Conservation (phyloP, 768 basidiomycete species). For the Tylopilus balloui region DNA sequence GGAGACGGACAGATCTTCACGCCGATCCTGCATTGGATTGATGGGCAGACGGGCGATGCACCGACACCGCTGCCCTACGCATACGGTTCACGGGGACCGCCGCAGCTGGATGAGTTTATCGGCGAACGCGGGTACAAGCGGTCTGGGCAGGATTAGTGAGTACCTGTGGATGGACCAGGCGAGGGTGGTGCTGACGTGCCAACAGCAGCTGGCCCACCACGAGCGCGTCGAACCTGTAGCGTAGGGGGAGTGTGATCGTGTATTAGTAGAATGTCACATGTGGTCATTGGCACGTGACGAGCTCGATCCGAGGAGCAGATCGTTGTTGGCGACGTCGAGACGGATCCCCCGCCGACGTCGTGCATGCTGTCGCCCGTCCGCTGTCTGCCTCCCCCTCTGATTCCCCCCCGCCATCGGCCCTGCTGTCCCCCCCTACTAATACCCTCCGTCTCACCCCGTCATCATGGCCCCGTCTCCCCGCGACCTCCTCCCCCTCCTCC, state of each 20-base stretch:
- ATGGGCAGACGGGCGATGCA: constrained; percentile 59
- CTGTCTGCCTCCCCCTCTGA: constrained; percentile 18
- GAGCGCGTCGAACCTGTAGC: constrained; percentile 25
- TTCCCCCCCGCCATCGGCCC: background rate
- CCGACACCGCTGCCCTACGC: constrained; percentile 78
- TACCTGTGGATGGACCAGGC: constrained; percentile 18
- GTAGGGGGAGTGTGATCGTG: too few relatives aligned
- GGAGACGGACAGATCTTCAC: constrained; percentile 74
- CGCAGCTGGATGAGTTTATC: constrained; percentile 74
- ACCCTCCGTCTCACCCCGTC: background rate
- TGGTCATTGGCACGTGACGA: constrained; percentile 22
- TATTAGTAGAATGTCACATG: constrained; percentile 8
- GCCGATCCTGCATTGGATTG: constrained; percentile 94
- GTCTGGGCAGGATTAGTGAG: constrained; percentile 67
- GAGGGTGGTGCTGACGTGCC: background rate
- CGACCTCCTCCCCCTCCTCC: constrained; percentile 38
- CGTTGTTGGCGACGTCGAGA: constrained; percentile 22
- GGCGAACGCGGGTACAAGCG: constrained; percentile 74
- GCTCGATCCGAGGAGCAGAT: constrained; percentile 28
- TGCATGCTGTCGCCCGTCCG: constrained; percentile 12
- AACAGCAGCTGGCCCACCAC: constrained; percentile 28
- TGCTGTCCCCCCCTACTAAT: too few relatives aligned
- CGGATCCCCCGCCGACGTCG: constrained; percentile 28
- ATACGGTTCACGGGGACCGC: constrained; percentile 95
- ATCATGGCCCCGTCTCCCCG: constrained; percentile 22